A percentile compares a stretch with the other conserved stretches of the same genome.
Evolutionary conservation across 257 asterid genomes (phyloP).

Genomic region (Catharanthus roseus): DNA sequence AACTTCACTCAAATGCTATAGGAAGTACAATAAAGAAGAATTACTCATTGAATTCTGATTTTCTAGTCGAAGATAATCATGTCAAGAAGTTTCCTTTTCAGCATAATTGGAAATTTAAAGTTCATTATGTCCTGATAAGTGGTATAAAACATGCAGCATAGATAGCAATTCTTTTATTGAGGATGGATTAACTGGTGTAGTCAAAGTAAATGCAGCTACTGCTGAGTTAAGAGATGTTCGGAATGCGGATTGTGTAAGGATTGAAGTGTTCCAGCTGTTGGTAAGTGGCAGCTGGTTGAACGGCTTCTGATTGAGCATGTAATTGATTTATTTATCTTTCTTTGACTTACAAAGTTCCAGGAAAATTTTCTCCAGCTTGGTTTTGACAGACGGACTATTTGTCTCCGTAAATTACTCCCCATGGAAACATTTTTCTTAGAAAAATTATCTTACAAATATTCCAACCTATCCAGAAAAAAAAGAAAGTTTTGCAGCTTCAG

Average conservation of each 20-base stretch:
- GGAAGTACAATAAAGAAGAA: not conserved
- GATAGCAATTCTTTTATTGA: not conserved
- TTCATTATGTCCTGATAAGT: not conserved
- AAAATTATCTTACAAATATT: not conserved
- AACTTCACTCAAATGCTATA: not conserved
- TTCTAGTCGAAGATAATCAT: not conserved
- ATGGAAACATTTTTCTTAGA: not conserved
- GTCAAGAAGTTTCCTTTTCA: not conserved
- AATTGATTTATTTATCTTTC: not conserved
- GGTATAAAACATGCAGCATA: not conserved
- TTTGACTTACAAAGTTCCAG: not conserved
- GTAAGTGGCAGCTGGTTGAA: not conserved
- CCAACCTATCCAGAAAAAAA: not conserved
- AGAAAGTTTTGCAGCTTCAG: not conserved
- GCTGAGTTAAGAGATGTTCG: not conserved
- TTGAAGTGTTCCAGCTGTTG: not conserved
- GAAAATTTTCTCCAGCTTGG: not conserved
- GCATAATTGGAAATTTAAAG: not conserved
- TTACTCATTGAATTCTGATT: not conserved
- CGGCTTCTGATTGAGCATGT: not conserved
- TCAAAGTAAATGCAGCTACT: not conserved
- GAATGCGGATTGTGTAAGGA: not conserved
- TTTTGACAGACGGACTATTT: not conserved
- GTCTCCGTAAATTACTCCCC: too few relatives aligned
- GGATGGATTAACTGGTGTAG: not conserved